Conservation (phyloP, 2,329 filamentous ascomycete species). For the Clonostachys sp. region DNA sequence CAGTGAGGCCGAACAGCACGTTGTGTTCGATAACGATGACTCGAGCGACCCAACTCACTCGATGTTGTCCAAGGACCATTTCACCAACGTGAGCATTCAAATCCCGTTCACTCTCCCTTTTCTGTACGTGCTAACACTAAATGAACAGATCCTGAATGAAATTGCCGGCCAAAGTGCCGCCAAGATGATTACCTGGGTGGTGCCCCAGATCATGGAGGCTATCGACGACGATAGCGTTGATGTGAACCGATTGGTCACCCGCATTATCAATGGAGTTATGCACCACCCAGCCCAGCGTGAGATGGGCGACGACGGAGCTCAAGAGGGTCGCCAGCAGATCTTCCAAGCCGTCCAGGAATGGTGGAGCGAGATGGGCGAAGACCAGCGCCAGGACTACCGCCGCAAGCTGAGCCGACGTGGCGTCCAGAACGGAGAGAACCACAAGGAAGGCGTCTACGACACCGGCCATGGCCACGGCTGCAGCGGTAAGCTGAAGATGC, state of each 20-base stretch:
- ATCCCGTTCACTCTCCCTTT: neutral
- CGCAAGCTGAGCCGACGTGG: slow-evolving; percentile 73
- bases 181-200: slow-evolving; percentile 75
- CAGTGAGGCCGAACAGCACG: slow-evolving; percentile 76
- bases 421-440: slow-evolving; percentile 73
- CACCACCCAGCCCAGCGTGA: slow-evolving; percentile 81
- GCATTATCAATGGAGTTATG: slow-evolving; percentile 78
- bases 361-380: slow-evolving; percentile 67
- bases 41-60: slow-evolving; percentile 85
- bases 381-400: slow-evolving; percentile 63
- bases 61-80: slow-evolving; percentile 95
- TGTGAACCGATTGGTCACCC: slow-evolving; percentile 63
- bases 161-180: slow-evolving; percentile 79
- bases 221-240: slow-evolving; percentile 78
- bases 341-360: slow-evolving; percentile 77
- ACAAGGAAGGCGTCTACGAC: slow-evolving; percentile 81
- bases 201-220: slow-evolving; percentile 82
- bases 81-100: slow-evolving; percentile 61
- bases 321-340: slow-evolving; percentile 71
- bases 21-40: slow-evolving; percentile 78
- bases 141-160: slow-evolving; percentile 68
- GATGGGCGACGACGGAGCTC: slow-evolving; percentile 63
- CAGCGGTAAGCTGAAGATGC: slow-evolving; percentile 71
- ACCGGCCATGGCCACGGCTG: slow-evolving; percentile 84
- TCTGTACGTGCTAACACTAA: neutral